Conservation (phyloP, 1,284 basidiomycete species). For the Puccinia novopanici region DNA sequence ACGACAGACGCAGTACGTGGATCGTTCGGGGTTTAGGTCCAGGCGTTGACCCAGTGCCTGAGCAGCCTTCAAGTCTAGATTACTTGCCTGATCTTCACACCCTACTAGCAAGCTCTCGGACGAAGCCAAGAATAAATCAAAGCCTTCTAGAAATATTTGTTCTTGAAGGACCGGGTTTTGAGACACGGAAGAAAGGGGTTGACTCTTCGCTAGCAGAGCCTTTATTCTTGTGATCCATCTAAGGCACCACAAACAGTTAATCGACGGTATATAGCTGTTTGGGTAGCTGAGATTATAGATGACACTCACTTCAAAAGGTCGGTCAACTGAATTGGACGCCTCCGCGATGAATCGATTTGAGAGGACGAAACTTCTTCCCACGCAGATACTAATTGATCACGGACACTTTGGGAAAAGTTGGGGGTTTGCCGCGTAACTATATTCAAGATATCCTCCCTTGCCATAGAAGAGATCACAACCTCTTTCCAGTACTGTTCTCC, state of each 20-base stretch:
- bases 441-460: too few species aligned
- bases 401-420: too few species aligned
- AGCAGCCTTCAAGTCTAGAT: constrained; percentile 57
- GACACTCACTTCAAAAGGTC: too few species aligned
- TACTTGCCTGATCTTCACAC: constrained; percentile 66
- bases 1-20: constrained; percentile 53
- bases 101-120: constrained; percentile 63
- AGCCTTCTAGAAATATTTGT: constrained; percentile 83
- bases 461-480: too few species aligned
- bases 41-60: constrained; percentile 68
- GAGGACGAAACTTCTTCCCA: too few species aligned
- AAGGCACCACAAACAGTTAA: constrained; percentile 70
- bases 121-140: constrained; percentile 87
- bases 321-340: too few species aligned
- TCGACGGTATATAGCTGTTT: too few species aligned
- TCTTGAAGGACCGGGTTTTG: constrained; percentile 76
- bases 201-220: constrained; percentile 15
- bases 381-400: too few species aligned
- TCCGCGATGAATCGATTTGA: too few species aligned
- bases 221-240: constrained; percentile 54
- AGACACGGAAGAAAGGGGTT: constrained; percentile 60
- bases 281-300: too few species aligned
- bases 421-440: too few species aligned
- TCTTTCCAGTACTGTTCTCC: too few species aligned
- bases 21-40: constrained; percentile 69